Percentiles rank a stretch among this genome's conserved stretches.
Conservation (phyloP, 495 filamentous ascomycete species). For the Penicillium riverlandense region DNA sequence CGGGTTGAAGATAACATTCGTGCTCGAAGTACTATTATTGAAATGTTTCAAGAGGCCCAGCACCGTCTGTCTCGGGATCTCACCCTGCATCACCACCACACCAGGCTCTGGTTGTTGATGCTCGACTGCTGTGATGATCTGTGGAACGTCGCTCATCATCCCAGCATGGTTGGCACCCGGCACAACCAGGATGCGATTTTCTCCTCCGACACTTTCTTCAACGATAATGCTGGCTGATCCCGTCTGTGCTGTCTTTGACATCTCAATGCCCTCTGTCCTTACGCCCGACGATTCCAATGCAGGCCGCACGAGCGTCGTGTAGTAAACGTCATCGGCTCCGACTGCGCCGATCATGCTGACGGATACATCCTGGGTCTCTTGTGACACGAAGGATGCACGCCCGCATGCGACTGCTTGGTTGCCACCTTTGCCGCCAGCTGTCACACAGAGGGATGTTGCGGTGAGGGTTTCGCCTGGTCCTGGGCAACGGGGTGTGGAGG, state of each 20-base stretch:
- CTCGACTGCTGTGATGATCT: slow-evolving; percentile 4
- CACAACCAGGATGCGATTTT: slow-evolving; percentile 73
- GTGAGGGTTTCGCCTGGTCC: slow-evolving; percentile 19
- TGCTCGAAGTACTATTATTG: slow-evolving; percentile 3
- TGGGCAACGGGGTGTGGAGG: slow-evolving; percentile 16
- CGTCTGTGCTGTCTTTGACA: slow-evolving; percentile 9
- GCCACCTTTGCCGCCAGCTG: slow-evolving; percentile 21
- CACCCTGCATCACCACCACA: slow-evolving; percentile 69
- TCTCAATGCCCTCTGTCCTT: slow-evolving; percentile 9
- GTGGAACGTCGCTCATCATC: slow-evolving; percentile 7
- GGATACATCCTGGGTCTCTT: slow-evolving; percentile 11
- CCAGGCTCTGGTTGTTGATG: slow-evolving; percentile 25
- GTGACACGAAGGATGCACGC: slow-evolving; percentile 14
- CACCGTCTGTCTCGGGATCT: slow-evolving; percentile 64
- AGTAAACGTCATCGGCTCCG: slow-evolving; percentile 16
- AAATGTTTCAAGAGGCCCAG: slow-evolving; percentile 54
- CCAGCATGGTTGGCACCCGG: slow-evolving; percentile 62
- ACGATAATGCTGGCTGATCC: slow-evolving; percentile 21
- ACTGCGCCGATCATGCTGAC: slow-evolving; percentile 21
- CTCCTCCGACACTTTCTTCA: slow-evolving; percentile 30
- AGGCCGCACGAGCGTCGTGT: slow-evolving; percentile 11
- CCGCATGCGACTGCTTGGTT: slow-evolving; percentile 21
- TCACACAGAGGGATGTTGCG: slow-evolving; percentile 16
- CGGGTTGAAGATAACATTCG: slow-evolving; percentile 49
- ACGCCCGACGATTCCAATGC: slow-evolving; percentile 14